Conservation (phyloP, 305 asterid genomes). For the Andrographis paniculata region DNA sequence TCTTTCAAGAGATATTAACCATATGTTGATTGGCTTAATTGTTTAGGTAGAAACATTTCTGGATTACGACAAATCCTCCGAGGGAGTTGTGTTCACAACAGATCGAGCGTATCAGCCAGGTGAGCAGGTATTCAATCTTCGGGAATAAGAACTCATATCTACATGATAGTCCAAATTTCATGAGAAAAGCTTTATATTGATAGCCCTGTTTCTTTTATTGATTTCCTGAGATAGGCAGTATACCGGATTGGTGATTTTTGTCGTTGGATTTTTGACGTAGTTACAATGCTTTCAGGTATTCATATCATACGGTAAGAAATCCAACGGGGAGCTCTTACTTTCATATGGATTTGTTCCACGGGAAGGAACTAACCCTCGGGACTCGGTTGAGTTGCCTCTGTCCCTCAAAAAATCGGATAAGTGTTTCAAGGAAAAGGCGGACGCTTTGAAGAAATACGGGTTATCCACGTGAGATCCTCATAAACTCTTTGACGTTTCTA, state of each 20-base stretch:
- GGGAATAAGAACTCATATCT: no score
- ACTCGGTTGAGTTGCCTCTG: conserved; percentile 67
- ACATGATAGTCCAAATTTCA: no score
- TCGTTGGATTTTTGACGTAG: no score
- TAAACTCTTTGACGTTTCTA: background rate
- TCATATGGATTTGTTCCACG: conserved; percentile 96
- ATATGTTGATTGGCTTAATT: conserved; percentile 18
- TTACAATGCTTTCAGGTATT: conserved; percentile 55
- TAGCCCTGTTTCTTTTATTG: background rate
- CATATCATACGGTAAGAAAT: conserved; percentile 87
- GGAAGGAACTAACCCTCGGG: conserved; percentile 90
- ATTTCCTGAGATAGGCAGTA: background rate
- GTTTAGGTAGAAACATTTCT: conserved; percentile 81
- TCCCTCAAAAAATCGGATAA: conserved; percentile 67
- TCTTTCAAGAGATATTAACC: conserved; percentile 8
- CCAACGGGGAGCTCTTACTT: conserved; percentile 90
- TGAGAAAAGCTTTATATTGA: no score
- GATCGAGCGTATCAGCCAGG: conserved; percentile 96
- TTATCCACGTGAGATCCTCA: conserved; percentile 53
- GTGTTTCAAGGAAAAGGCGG: conserved; percentile 69
- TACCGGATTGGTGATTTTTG: no score
- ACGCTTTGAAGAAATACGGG: conserved; percentile 60
- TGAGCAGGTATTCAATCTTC: conserved; percentile 83
- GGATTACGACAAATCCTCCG: conserved; percentile 81
- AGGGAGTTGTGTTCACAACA: conserved; percentile 84